Conservation (phyloP, 805 yeast genomes). For the Kuraishia hungarica region DNA sequence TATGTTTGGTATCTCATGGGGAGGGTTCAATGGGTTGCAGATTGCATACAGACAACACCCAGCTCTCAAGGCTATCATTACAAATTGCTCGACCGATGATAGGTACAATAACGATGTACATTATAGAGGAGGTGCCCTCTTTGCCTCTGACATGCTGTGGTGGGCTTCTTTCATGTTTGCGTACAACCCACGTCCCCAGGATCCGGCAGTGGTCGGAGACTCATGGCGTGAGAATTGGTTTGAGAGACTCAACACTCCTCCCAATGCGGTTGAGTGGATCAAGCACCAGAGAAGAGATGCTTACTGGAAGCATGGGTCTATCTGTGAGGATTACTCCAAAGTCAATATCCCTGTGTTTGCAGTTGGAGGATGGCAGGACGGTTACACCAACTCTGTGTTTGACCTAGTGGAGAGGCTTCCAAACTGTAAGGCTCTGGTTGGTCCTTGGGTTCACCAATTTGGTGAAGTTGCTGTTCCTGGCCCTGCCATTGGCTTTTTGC, state of each 20-base stretch:
- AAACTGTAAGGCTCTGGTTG: conserved; percentile 26
- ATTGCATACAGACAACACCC: conserved; percentile 38
- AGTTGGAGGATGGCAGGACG: conserved; percentile 42
- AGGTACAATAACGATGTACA: conserved; percentile 39
- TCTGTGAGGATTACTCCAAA: conserved; percentile 29
- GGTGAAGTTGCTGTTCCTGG: conserved; percentile 39
- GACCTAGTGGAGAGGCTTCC: conserved; percentile 31
- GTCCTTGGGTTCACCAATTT: conserved; percentile 42
- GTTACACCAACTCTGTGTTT: conserved; percentile 34
- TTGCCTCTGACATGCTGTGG: conserved; percentile 39
- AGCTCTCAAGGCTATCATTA: conserved; percentile 31
- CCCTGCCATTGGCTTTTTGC: conserved; percentile 35
- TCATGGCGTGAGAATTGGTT: conserved; percentile 33
- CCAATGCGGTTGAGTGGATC: conserved; percentile 34
- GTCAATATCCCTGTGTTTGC: conserved; percentile 35
- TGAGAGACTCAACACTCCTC: conserved; percentile 25
- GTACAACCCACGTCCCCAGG: conserved; percentile 37
- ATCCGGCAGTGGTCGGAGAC: conserved; percentile 25
- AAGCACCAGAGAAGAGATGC: conserved; percentile 34
- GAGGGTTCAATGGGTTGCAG: conserved; percentile 37
- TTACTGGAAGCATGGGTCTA: conserved; percentile 39
- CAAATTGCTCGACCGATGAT: conserved; percentile 38
- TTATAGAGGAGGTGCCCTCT: conserved; percentile 35
- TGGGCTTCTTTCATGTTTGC: conserved; percentile 40
- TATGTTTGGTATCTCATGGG: conserved; percentile 43